Conservation (phyloP, 305 asterid species). For the Fraxinus latifolia region DNA sequence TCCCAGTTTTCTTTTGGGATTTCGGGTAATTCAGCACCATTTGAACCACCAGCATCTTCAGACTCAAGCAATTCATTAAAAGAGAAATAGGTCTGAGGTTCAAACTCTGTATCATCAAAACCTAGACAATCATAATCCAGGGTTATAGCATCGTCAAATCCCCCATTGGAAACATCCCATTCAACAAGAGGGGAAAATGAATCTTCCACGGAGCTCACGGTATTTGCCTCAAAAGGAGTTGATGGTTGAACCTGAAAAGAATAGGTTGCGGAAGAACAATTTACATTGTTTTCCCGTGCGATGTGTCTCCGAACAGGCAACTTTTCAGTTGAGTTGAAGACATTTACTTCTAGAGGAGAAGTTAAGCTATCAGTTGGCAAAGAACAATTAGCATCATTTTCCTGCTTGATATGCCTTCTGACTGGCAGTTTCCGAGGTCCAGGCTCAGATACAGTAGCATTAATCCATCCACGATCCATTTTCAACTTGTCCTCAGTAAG, state of each 20-base stretch:
- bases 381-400: conserved; percentile 31
- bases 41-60: conserved; percentile 43
- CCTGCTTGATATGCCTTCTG: conserved; percentile 56
- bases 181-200: conserved; percentile 36
- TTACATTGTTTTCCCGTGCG: conserved; percentile 38
- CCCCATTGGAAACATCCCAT: conserved; percentile 43
- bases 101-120: conserved; percentile 65
- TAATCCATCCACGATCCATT: conserved; percentile 30
- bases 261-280: conserved; percentile 29
- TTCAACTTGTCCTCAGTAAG: conserved; percentile 27
- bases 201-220: conserved; percentile 16
- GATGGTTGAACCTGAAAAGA: conserved; percentile 35
- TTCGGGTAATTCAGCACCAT: conserved; percentile 35
- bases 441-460: conserved; percentile 33
- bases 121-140: conserved; percentile 51
- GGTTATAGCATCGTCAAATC: conserved; percentile 46
- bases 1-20: conserved; percentile 36
- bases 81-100: conserved; percentile 95
- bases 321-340: conserved; percentile 28
- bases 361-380: conserved; percentile 27
- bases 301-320: conserved; percentile 63
- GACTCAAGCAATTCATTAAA: conserved; percentile 78
- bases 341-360: background rate
- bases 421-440: conserved; percentile 64
- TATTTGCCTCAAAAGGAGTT: conserved; percentile 33